Conservation (phyloP, 1,284 basidiomycete species). For the Ceratobasidium sp. region DNA sequence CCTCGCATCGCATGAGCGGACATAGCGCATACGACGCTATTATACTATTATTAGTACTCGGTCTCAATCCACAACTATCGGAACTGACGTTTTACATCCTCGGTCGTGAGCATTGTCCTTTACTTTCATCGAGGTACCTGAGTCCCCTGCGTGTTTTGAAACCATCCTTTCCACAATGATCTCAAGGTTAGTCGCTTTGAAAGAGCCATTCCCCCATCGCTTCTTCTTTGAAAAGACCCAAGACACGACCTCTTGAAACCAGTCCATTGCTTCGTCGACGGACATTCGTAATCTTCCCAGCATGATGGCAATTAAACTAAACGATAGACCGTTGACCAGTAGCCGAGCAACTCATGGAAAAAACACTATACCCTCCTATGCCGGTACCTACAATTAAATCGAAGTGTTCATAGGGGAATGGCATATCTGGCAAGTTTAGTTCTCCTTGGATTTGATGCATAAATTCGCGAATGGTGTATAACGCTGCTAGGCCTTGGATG, state of each 20-base stretch:
- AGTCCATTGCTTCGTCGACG: slow-evolving; percentile 43
- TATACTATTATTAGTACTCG: no score
- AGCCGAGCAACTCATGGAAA: neutral
- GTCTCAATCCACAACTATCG: no score
- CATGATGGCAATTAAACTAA: slow-evolving; percentile 48
- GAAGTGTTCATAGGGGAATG: slow-evolving; percentile 42
- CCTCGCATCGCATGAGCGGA: no score
- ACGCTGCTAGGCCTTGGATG: slow-evolving; percentile 9
- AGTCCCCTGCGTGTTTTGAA: no score
- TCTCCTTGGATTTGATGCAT: slow-evolving; percentile 15
- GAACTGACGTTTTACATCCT: no score
- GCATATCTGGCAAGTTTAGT: neutral
- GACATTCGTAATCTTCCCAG: slow-evolving; percentile 49
- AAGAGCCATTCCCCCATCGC: neutral
- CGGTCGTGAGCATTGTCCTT: no score
- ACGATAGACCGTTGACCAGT: neutral
- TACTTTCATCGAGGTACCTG: no score
- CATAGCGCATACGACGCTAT: no score
- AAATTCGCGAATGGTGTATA: slow-evolving; percentile 34
- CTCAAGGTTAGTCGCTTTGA: neutral
- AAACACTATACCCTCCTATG: neutral
- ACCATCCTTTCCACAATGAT: neutral
- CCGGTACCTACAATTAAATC: slow-evolving; percentile 8
- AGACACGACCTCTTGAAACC: neutral
- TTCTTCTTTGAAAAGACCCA: slow-evolving; percentile 22